Evolutionary conservation across 768 basidiomycete genomes (phyloP).

Genomic region (Kondoa subrosea): DNA sequence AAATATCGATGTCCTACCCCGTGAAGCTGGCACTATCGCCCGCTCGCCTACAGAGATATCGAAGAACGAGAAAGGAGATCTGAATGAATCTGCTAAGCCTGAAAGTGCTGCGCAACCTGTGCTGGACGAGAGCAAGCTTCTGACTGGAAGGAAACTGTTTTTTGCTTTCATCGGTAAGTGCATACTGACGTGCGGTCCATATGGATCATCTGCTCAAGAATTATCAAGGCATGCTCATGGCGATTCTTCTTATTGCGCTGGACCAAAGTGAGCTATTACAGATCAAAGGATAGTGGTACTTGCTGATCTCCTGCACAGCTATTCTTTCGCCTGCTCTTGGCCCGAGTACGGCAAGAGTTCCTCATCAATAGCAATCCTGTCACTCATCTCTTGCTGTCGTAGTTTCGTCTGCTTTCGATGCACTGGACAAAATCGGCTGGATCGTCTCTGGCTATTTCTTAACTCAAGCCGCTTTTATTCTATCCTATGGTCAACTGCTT

Average conservation of each 20-base stretch:
- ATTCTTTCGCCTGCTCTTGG: not conserved
- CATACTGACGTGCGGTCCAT: no score
- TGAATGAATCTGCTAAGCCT: no score
- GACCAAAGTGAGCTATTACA: no score
- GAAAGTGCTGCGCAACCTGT: not conserved
- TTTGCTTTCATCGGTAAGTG: not conserved
- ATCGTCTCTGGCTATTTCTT: constrained; percentile 23
- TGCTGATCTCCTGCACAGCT: no score
- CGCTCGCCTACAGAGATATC: no score
- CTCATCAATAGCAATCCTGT: no score
- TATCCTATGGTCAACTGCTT: constrained; percentile 31
- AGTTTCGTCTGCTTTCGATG: not conserved
- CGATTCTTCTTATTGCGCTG: not conserved
- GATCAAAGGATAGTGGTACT: no score
- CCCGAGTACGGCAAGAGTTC: no score
- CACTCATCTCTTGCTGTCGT: no score
- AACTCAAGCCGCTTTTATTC: constrained; percentile 23
- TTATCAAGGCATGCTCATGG: not conserved
- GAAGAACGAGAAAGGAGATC: no score
- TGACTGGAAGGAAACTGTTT: not conserved
- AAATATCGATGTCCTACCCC: not conserved
- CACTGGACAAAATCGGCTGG: constrained; percentile 25
- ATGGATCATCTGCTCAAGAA: no score
- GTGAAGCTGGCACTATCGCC: not conserved
- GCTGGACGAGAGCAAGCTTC: not conserved